phyloP scores from a whole-genome alignment of 1,284 basidiomycete genomes.

The Rhodotorula sp. region DNA sequence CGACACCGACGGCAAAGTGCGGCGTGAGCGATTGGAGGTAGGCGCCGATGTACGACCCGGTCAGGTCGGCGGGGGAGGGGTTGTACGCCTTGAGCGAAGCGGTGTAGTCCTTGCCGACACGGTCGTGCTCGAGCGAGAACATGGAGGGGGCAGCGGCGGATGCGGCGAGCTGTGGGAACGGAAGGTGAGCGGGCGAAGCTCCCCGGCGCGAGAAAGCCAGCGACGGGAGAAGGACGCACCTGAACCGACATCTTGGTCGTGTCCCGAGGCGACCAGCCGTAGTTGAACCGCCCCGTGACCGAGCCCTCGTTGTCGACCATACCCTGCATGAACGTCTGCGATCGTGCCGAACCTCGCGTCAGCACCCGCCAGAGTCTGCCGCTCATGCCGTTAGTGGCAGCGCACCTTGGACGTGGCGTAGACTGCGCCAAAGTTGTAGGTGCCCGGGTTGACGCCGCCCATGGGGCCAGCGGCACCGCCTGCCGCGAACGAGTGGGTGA shows the following conservation, averaged over 20 bases:
- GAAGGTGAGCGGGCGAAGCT: background rate
- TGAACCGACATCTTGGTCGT: constrained; percentile 84
- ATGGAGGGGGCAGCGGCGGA: constrained; percentile 64
- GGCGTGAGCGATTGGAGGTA: constrained; percentile 95
- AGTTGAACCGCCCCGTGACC: constrained; percentile 85
- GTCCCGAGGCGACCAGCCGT: constrained; percentile 76
- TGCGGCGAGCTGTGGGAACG: constrained; percentile 9
- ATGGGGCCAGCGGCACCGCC: constrained; percentile 59
- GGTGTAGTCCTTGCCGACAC: constrained; percentile 83
- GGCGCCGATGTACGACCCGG: constrained; percentile 92
- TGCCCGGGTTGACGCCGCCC: constrained; percentile 57
- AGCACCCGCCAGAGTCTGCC: background rate
- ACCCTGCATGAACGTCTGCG: constrained; percentile 86
- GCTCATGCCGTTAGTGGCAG: constrained; percentile 10
- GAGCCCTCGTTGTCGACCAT: constrained; percentile 90
- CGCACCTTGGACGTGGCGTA: constrained; percentile 81
- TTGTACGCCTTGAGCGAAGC: constrained; percentile 89
- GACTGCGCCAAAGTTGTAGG: constrained; percentile 93
- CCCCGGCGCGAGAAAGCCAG: background rate
- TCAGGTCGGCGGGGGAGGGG: constrained; percentile 78
- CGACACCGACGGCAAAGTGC: constrained; percentile 85
- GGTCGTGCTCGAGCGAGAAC: constrained; percentile 93
- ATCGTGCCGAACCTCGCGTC: background rate
- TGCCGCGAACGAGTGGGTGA: constrained; percentile 91
- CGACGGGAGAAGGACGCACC: constrained; percentile 27